A percentile compares a stretch with the other conserved stretches of the same genome.
These are phyloP conservation scores for Myxozyma sirexii DNA, from an alignment of 805 yeast species.

Conservation along the genomic window DNA sequence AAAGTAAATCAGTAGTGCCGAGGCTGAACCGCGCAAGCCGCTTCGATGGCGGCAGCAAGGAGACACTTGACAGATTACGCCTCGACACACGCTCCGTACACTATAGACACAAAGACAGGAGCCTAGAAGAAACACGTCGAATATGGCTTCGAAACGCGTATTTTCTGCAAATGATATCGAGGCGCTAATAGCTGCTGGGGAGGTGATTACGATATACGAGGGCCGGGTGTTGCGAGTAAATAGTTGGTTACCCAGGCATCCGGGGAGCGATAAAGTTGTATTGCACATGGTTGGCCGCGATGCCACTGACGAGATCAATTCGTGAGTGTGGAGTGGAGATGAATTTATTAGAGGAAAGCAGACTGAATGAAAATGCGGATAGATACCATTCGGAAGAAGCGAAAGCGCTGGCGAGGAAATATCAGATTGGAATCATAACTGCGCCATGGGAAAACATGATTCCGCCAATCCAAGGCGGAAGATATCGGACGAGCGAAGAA, in stretches of 20 bases:
- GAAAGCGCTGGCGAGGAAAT: constrained; percentile 53
- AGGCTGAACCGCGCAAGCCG: no score
- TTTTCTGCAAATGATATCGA: constrained; percentile 54
- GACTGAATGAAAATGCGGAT: not conserved
- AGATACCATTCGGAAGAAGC: constrained; percentile 68
- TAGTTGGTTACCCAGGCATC: constrained; percentile 72
- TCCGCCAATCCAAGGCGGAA: constrained; percentile 89
- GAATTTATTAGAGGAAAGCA: not conserved
- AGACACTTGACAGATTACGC: no score
- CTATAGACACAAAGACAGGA: no score
- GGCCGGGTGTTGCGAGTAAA: constrained; percentile 64
- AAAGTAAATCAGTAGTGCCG: no score
- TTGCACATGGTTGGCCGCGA: constrained; percentile 85
- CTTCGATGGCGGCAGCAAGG: no score
- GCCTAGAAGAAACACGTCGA: no score
- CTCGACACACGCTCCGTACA: no score
- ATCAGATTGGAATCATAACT: constrained; percentile 67
- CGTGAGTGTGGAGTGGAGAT: constrained; percentile 38
- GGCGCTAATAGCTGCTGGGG: constrained; percentile 65
- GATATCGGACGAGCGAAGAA: constrained; percentile 38
- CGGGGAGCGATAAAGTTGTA: constrained; percentile 88
- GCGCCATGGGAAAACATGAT: constrained; percentile 70
- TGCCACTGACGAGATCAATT: constrained; percentile 88
- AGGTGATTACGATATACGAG: constrained; percentile 68
- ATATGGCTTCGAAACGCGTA: constrained; percentile 12